A percentile compares a stretch with the other conserved stretches of the same genome.
These are phyloP conservation scores for Goffeauzyma gilvescens DNA, from an alignment of 768 basidiomycete genomes.

Conservation along the genomic window DNA sequence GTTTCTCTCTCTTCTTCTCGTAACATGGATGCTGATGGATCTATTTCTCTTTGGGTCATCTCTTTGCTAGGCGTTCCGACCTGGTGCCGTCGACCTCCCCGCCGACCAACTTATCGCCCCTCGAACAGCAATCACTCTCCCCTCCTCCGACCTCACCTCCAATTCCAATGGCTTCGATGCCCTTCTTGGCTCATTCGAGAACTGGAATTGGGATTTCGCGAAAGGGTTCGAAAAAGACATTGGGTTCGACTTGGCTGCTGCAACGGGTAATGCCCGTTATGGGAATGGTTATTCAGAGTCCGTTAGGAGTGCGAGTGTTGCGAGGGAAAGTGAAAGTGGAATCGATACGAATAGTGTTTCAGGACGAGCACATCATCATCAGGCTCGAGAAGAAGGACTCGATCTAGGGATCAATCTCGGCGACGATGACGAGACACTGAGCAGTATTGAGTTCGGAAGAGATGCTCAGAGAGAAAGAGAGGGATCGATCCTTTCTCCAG, in stretches of 20 bases:
- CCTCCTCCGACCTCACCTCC: no score
- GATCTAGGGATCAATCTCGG: constrained; percentile 48
- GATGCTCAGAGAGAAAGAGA: constrained; percentile 3
- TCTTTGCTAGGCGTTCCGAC: constrained; percentile 59
- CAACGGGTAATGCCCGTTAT: no score
- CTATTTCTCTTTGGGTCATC: not conserved
- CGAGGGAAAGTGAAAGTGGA: no score
- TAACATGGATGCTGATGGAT: constrained; percentile 4
- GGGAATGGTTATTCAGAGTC: no score
- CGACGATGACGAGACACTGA: constrained; percentile 1
- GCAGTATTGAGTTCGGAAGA: constrained; percentile 7
- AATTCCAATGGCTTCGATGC: constrained; percentile 4
- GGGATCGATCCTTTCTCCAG: no score
- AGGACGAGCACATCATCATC: constrained; percentile 37
- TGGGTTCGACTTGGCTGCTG: no score
- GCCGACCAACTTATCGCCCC: constrained; percentile 78
- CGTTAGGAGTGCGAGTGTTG: no score
- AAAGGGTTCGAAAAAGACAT: no score
- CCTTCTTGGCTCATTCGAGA: no score
- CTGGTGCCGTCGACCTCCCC: constrained; percentile 85
- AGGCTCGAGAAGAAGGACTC: constrained; percentile 35
- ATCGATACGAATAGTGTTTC: not conserved
- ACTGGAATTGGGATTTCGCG: no score
- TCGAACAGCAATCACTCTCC: constrained; percentile 72
- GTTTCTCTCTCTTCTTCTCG: not conserved